A percentile compares a stretch with the other conserved stretches of the same genome.
These are phyloP conservation scores for Fragaria ananassa DNA, from an alignment of 306 rosid genomes.

Conservation along the genomic window DNA sequence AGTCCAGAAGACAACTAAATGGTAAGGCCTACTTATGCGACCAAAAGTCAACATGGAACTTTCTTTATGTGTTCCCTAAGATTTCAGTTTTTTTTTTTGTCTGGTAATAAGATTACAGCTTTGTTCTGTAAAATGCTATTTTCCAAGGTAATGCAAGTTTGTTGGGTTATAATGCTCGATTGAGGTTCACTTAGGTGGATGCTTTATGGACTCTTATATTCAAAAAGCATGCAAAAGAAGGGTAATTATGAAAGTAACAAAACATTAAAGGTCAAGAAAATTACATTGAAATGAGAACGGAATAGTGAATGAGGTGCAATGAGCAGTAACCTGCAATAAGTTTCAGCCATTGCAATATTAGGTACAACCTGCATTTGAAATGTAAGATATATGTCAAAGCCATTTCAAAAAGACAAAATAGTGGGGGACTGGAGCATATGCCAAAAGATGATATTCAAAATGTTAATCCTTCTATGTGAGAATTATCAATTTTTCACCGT, in stretches of 20 bases:
- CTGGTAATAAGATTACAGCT: background rate
- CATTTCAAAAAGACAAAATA: conserved; percentile 12
- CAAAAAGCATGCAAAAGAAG: conserved; percentile 4
- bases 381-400: conserved; percentile 26
- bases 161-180: background rate
- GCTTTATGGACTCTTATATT: background rate
- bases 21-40: background rate
- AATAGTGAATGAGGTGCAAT: conserved; percentile 81
- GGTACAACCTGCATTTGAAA: conserved; percentile 69
- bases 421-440: background rate
- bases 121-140: background rate
- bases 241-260: conserved; percentile 9
- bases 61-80: background rate
- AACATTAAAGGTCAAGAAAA: conserved; percentile 22
- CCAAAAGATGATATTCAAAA: background rate
- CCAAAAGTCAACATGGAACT: background rate
- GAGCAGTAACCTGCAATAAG: conserved; percentile 84
- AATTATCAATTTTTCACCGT: background rate
- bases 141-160: background rate
- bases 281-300: conserved; percentile 91
- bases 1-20: background rate
- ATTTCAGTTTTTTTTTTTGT: no score
- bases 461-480: background rate
- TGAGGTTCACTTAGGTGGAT: conserved; percentile 1
- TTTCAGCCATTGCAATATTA: conserved; percentile 95